These are phyloP conservation scores for Macrolepiota albuminosa DNA, from an alignment of 768 basidiomycete genomes.

Conservation along the genomic window DNA sequence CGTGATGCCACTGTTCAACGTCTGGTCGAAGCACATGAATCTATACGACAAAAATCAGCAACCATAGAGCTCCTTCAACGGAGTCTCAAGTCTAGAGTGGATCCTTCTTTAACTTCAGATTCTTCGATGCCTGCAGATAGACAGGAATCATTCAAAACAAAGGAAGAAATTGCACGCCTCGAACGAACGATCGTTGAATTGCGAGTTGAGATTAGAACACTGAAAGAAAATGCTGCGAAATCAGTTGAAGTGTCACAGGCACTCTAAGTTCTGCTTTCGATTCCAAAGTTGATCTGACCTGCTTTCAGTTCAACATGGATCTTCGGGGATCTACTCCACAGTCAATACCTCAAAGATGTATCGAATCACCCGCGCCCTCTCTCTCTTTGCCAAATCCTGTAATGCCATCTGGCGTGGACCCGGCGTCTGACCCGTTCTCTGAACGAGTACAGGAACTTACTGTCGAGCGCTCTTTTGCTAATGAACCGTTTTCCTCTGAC, in stretches of 20 bases:
- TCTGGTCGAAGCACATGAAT: conserved; percentile 54
- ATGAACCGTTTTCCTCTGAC: background rate
- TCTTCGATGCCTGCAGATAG: conserved; percentile 8
- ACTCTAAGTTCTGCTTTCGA: conserved; percentile 19
- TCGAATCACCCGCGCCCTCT: conserved; percentile 2
- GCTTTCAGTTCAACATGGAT: conserved; percentile 1
- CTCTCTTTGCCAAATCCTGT: conserved; percentile 3
- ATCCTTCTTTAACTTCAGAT: conserved; percentile 7
- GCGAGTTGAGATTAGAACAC: conserved; percentile 27
- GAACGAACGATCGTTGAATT: conserved; percentile 35
- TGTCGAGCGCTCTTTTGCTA: background rate
- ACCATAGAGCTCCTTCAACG: conserved; percentile 42
- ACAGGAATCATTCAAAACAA: conserved; percentile 19
- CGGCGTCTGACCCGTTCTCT: conserved; percentile 2
- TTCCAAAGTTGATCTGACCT: background rate
- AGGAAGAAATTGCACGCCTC: conserved; percentile 33
- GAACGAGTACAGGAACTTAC: conserved; percentile 11
- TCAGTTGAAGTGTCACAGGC: conserved; percentile 20
- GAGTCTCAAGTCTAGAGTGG: conserved; percentile 13
- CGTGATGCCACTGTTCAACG: conserved; percentile 58
- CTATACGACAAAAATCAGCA: conserved; percentile 56
- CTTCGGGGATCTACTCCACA: conserved; percentile 1
- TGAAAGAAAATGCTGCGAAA: conserved; percentile 23
- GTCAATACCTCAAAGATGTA: conserved; percentile 3
- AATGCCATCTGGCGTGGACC: background rate